These are phyloP conservation scores for Jaminaea rosea DNA, from an alignment of 1,284 basidiomycete species.

Conservation along the genomic window DNA sequence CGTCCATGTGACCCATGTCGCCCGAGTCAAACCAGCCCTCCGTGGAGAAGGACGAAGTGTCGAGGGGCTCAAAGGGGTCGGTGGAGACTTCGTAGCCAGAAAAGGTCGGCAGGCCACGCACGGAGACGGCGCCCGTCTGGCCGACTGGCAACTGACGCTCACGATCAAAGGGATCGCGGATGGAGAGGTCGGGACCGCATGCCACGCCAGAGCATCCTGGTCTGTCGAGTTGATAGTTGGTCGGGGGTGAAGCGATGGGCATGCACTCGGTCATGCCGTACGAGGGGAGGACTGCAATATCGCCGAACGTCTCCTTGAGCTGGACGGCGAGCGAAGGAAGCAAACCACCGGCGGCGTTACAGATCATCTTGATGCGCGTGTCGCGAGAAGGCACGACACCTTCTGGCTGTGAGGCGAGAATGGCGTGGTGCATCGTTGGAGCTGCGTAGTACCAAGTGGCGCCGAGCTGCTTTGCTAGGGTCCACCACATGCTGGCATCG, in stretches of 20 bases:
- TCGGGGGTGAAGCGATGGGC: conserved; percentile 46
- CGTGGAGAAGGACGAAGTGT: conserved; percentile 42
- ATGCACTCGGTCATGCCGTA: conserved; percentile 48
- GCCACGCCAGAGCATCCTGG: conserved; percentile 46
- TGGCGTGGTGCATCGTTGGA: conserved; percentile 47
- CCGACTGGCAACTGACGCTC: conserved; percentile 40
- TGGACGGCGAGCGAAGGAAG: conserved; percentile 43
- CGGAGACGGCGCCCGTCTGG: conserved; percentile 44
- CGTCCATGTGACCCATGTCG: conserved; percentile 48
- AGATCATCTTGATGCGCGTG: conserved; percentile 44
- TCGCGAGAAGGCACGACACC: conserved; percentile 31
- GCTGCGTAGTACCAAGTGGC: conserved; percentile 47
- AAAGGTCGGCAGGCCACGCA: conserved; percentile 44
- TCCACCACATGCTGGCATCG: conserved; percentile 46
- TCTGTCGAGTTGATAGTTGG: conserved; percentile 45
- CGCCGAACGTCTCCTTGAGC: conserved; percentile 42
- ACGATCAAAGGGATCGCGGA: conserved; percentile 43
- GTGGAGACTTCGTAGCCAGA: conserved; percentile 39
- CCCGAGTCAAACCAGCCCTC: conserved; percentile 47
- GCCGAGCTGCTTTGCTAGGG: conserved; percentile 39
- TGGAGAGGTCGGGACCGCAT: conserved; percentile 44
- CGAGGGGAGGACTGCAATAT: conserved; percentile 42
- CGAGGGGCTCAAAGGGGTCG: conserved; percentile 35
- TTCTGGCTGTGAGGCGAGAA: conserved; percentile 40
- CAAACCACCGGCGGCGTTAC: conserved; percentile 46